phyloP scores from a whole-genome alignment of 257 asterid genomes.

The Ehretia macrophylla region DNA sequence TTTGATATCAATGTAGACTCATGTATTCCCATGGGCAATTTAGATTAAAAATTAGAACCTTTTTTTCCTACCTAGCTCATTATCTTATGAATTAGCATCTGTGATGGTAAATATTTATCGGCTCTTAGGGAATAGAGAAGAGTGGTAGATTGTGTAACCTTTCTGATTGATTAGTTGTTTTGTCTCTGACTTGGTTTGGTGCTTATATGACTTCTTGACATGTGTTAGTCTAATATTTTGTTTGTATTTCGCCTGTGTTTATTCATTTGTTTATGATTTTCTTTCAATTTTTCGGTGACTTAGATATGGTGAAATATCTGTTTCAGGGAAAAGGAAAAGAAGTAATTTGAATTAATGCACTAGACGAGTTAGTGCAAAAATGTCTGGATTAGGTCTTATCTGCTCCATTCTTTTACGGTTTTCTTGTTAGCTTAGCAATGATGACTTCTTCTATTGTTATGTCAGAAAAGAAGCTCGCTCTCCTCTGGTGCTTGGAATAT shows the following conservation, averaged over 20 bases:
- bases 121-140: neutral
- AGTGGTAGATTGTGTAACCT: neutral
- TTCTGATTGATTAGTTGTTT: neutral
- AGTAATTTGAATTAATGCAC: neutral
- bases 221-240: too few relatives aligned
- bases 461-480: constrained; percentile 52
- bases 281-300: too few relatives aligned
- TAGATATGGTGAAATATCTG: too few relatives aligned
- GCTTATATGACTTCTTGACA: neutral
- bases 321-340: neutral
- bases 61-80: too few relatives aligned
- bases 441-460: constrained; percentile 5
- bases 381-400: neutral
- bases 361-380: neutral
- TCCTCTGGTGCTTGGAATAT: constrained; percentile 84
- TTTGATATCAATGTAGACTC: too few relatives aligned
- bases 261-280: too few relatives aligned
- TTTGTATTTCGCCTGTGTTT: too few relatives aligned
- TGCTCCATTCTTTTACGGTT: neutral
- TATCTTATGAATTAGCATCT: neutral
- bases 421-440: neutral
- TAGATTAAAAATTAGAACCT: too few relatives aligned
- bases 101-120: neutral
- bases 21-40: too few relatives aligned
- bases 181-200: neutral